phyloP scores from a whole-genome alignment of 2,329 filamentous ascomycete species.

The Phialophora chinensis region DNA sequence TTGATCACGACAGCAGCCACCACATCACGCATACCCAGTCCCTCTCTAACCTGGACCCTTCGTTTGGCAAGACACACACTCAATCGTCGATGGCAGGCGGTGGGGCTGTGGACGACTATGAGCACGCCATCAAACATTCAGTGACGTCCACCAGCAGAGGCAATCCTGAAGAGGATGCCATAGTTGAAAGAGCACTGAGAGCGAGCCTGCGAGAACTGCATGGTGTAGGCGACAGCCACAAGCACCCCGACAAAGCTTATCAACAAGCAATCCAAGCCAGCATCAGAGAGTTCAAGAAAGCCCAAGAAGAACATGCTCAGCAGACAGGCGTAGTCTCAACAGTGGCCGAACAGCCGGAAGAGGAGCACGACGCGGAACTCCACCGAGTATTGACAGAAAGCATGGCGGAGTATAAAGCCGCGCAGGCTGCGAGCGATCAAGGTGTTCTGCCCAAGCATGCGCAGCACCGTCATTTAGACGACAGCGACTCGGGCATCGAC shows the following conservation, averaged over 20 bases:
- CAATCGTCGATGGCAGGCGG: slow-evolving; percentile 29
- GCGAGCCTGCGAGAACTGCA: slow-evolving; percentile 70
- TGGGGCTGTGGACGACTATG: slow-evolving; percentile 66
- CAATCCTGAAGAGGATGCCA: slow-evolving; percentile 70
- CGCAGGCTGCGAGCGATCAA: slow-evolving; percentile 3
- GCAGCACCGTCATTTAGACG: slow-evolving; percentile 21
- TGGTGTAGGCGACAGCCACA: slow-evolving; percentile 40
- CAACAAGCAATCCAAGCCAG: slow-evolving; percentile 41
- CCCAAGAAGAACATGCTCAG: slow-evolving; percentile 35
- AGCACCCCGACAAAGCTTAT: slow-evolving; percentile 43
- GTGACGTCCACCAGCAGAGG: slow-evolving; percentile 74
- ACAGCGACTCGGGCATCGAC: slow-evolving; percentile 41
- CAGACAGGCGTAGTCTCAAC: slow-evolving; percentile 23
- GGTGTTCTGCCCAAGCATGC: neutral
- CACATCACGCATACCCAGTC: slow-evolving; percentile 30
- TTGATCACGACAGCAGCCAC: slow-evolving; percentile 34
- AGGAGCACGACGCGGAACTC: slow-evolving; percentile 47
- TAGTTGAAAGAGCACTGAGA: slow-evolving; percentile 75
- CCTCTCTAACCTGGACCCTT: slow-evolving; percentile 24
- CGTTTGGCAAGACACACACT: slow-evolving; percentile 27
- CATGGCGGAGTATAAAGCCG: slow-evolving; percentile 46
- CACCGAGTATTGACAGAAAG: slow-evolving; percentile 54
- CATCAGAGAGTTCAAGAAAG: slow-evolving; percentile 35
- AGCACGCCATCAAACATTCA: slow-evolving; percentile 72
- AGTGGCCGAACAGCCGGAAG: slow-evolving; percentile 36